These are phyloP conservation scores for Beta vulgaris DNA, from an alignment of 148 eudicot genomes.

Conservation along the genomic window DNA sequence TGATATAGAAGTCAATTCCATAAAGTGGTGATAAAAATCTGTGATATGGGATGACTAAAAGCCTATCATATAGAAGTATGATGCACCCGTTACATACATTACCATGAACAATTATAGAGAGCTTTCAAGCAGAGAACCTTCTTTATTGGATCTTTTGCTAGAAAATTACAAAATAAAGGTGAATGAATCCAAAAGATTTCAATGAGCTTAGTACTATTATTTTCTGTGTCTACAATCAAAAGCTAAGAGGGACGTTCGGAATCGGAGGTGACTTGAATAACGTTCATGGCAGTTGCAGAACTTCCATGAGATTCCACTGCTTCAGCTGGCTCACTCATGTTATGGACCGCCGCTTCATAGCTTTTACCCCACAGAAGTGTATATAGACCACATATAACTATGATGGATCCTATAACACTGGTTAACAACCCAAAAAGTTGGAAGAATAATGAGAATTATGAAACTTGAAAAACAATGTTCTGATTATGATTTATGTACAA, in stretches of 20 bases:
- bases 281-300: conserved; percentile 3
- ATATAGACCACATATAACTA: conserved; percentile 52
- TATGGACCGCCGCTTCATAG: not conserved
- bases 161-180: not conserved
- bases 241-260: conserved; percentile 1
- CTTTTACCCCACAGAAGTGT: conserved; percentile 61
- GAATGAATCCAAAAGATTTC: not conserved
- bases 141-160: too few relatives aligned
- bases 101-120: too few relatives aligned
- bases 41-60: too few relatives aligned
- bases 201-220: not conserved
- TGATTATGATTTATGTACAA: not conserved
- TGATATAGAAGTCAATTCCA: too few relatives aligned
- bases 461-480: not conserved
- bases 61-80: too few relatives aligned
- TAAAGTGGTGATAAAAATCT: too few relatives aligned
- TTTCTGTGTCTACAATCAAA: not conserved
- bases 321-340: conserved; percentile 22
- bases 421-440: conserved; percentile 10
- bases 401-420: conserved; percentile 53
- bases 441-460: not conserved
- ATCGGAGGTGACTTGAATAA: conserved; percentile 4
- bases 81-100: too few relatives aligned
- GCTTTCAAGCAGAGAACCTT: too few relatives aligned
- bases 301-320: conserved; percentile 15